These are phyloP conservation scores for Solanum infundibuliforme DNA, from an alignment of 257 asterid species.

Conservation along the genomic window DNA sequence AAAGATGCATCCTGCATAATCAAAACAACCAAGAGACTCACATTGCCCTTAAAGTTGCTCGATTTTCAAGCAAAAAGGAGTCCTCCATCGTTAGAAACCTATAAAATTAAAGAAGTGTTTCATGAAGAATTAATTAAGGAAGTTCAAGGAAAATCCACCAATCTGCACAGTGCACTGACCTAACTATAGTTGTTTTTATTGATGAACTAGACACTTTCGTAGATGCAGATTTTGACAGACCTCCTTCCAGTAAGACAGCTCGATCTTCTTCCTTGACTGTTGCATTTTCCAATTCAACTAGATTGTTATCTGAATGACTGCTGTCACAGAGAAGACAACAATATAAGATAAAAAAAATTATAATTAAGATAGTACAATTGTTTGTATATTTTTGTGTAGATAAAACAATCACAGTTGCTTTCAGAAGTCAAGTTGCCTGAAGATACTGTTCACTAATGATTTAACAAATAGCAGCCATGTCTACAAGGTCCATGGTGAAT, in stretches of 20 bases:
- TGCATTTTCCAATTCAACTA: conserved; percentile 51
- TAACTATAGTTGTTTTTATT: conserved; percentile 58
- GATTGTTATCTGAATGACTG: conserved; percentile 82
- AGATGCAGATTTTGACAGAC: conserved; percentile 66
- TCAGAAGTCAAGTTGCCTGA: neutral
- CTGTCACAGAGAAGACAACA: conserved; percentile 16
- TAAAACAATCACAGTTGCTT: neutral
- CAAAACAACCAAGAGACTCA: conserved; percentile 8
- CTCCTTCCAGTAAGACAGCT: conserved; percentile 76
- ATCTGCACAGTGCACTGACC: conserved; percentile 28
- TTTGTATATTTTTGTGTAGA: neutral
- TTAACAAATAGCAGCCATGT: neutral
- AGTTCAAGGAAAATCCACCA: neutral
- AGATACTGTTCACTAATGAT: neutral
- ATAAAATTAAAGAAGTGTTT: neutral
- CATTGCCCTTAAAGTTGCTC: conserved; percentile 40
- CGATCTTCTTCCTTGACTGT: conserved; percentile 72
- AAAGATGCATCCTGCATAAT: neutral
- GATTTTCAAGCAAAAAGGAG: conserved; percentile 40
- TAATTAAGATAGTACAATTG: neutral
- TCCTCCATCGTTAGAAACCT: conserved; percentile 47
- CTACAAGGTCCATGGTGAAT: neutral
- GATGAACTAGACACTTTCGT: conserved; percentile 43
- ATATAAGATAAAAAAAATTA: neutral
- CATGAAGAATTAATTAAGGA: neutral